Evolutionary conservation across 2,329 filamentous ascomycete species (phyloP), one percentile per base, ranked within the genome.

Genomic region (Arthrinium phaeospermum): DNA sequence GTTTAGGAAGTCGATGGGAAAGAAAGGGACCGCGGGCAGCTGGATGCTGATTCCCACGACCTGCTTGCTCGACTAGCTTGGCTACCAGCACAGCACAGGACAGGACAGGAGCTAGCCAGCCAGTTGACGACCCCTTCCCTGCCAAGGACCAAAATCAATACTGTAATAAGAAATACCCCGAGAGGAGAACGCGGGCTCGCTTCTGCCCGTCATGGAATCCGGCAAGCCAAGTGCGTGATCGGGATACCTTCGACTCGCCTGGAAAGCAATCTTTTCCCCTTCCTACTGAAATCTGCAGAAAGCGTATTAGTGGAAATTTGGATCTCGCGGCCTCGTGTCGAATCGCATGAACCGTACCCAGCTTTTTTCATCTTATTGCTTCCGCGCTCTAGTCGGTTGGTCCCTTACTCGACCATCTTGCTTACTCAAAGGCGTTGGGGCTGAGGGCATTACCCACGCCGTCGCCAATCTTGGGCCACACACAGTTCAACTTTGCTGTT

Each of bases 401-500:
- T 41, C 57, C 57, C 57, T 41, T 41, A n/a, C 22, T 41, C 57
- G 57, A 64, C 57, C 34, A 12, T 64, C 64, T 68, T 68, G n/a
- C 64, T 68, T 68, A 24, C 64, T 14, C 7, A 19, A 68, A 34
- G 67, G 67, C 46, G 34, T 46, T 44, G 68, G n/a, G 68, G 68
- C 68, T 57, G 68, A 70, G 68, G 34, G 47, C 34, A 44, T 51
- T 70, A 51, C 47, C 46, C 47, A 53, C 68, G 37, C 68, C 68
- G 47, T 57, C 47, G 47, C 49, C 34, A 41, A 51, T 51, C 68
- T 51, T 72, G 69, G 6, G n/a, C 71, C 41, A 72, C 68, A 78
- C 79, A 77, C 53, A 61, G 53, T 61, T 61, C 78, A 80, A 77
- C 80, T 75, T 30, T 22, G 53, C 22, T 71, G 74, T 77, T 74